Evolutionary conservation across 2,329 filamentous ascomycete species (phyloP).

Genomic region (Epichloe hybrida): DNA sequence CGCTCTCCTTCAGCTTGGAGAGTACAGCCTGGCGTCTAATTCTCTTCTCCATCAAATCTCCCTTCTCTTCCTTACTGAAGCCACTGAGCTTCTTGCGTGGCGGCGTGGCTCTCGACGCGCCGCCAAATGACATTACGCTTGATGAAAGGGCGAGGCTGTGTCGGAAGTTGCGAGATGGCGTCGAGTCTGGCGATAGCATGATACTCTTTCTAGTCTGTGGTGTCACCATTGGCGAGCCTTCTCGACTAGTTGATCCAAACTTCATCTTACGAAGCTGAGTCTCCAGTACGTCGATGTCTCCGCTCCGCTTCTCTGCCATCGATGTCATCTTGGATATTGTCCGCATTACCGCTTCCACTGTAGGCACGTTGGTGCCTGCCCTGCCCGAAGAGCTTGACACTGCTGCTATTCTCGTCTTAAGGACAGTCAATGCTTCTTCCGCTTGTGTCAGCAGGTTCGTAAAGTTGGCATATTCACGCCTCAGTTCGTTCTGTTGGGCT

Average conservation of each 20-base stretch:
- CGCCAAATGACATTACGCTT: slow-evolving; percentile 26
- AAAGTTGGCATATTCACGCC: slow-evolving; percentile 60
- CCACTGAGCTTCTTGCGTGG: slow-evolving; percentile 49
- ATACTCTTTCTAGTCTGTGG: slow-evolving; percentile 24
- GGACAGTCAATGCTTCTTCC: slow-evolving; percentile 66
- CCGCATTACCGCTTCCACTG: slow-evolving; percentile 79
- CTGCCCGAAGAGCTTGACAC: slow-evolving; percentile 36
- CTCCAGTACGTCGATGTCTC: slow-evolving; percentile 82
- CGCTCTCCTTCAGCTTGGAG: slow-evolving; percentile 33
- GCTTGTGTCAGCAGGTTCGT: slow-evolving; percentile 62
- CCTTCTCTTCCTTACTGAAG: slow-evolving; percentile 46
- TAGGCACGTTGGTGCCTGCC: slow-evolving; percentile 47
- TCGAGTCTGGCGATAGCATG: slow-evolving; percentile 31
- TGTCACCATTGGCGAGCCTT: slow-evolving; percentile 28
- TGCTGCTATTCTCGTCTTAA: slow-evolving; percentile 63
- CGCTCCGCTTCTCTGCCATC: slow-evolving; percentile 83
- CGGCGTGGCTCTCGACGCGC: slow-evolving; percentile 27
- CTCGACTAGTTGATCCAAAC: slow-evolving; percentile 31
- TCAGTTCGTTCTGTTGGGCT: slow-evolving; percentile 70
- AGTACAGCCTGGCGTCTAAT: slow-evolving; percentile 40
- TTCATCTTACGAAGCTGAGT: slow-evolving; percentile 66
- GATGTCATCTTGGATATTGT: slow-evolving; percentile 87
- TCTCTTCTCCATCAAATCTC: slow-evolving; percentile 38
- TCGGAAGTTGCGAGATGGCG: slow-evolving; percentile 27
- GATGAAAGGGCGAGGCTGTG: slow-evolving; percentile 23